phyloP scores from a whole-genome alignment of 2,329 filamentous ascomycete species.

The Ophiostoma australiae region DNA sequence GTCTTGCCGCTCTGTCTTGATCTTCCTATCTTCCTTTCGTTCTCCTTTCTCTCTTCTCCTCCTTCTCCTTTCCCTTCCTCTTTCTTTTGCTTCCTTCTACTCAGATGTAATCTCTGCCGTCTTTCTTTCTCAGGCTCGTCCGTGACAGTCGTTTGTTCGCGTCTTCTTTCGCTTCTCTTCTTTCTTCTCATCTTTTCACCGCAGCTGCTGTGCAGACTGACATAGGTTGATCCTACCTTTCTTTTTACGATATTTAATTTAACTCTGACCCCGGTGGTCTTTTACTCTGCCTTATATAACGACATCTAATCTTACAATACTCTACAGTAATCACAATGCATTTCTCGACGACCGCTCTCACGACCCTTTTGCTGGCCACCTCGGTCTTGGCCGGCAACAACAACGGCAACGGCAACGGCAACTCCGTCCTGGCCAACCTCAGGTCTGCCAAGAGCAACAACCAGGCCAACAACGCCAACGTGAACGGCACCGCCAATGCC shows the following conservation, averaged over 20 bases:
- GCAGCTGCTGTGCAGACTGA: background rate
- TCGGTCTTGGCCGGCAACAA: conserved; percentile 19
- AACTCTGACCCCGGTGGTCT: background rate
- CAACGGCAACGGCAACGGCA: conserved; percentile 5
- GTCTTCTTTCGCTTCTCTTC: conserved; percentile 16
- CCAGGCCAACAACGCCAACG: background rate
- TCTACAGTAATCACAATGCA: conserved; percentile 26
- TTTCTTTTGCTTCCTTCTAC: background rate
- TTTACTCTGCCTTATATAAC: background rate
- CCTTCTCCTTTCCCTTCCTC: background rate
- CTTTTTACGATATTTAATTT: background rate
- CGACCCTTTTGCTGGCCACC: conserved; percentile 26
- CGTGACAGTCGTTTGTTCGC: conserved; percentile 7
- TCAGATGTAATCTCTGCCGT: conserved; percentile 8
- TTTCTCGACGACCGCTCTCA: conserved; percentile 27
- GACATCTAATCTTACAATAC: background rate
- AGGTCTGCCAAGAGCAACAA: background rate
- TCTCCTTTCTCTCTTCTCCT: background rate
- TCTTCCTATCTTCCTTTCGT: background rate
- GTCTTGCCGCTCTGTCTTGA: background rate
- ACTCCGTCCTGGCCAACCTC: background rate
- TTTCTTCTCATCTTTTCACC: background rate
- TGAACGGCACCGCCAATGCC: background rate
- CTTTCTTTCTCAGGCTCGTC: conserved; percentile 6
- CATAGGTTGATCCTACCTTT: conserved; percentile 4